Conservation (phyloP, 2,329 filamentous ascomycete genomes). For the Alternaria sp. region DNA sequence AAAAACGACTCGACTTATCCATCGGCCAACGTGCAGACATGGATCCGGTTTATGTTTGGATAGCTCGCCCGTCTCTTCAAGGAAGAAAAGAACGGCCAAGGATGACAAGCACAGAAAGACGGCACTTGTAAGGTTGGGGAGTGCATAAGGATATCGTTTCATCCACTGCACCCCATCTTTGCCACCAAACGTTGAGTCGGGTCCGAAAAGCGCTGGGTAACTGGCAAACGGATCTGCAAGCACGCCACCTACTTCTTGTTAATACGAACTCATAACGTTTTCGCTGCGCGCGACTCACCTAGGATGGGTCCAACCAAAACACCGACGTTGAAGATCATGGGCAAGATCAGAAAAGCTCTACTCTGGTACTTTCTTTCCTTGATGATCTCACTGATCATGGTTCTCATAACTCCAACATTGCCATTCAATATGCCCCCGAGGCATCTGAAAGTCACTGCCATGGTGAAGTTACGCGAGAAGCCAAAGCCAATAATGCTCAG, state of each 20-base stretch:
- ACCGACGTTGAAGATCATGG: constrained; percentile 73
- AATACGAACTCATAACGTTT: constrained; percentile 2
- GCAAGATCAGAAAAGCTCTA: constrained; percentile 66
- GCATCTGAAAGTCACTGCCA: constrained; percentile 71
- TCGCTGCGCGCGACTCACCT: constrained; percentile 26
- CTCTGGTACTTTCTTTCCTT: constrained; percentile 71
- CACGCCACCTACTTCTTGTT: constrained; percentile 65
- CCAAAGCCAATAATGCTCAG: constrained; percentile 74
- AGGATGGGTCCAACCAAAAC: constrained; percentile 57
- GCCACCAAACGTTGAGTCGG: constrained; percentile 65
- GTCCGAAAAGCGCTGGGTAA: constrained; percentile 71
- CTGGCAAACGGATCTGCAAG: constrained; percentile 71
- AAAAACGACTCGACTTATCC: constrained; percentile 48
- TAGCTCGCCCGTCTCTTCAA: constrained; percentile 67
- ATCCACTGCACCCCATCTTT: constrained; percentile 70
- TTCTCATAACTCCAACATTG: constrained; percentile 78
- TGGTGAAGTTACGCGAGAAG: constrained; percentile 69
- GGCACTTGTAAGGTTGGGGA: constrained; percentile 74
- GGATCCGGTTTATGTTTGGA: constrained; percentile 53
- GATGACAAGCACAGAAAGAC: constrained; percentile 66
- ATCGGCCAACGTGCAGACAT: constrained; percentile 52
- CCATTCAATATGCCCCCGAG: constrained; percentile 75
- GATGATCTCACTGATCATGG: constrained; percentile 77
- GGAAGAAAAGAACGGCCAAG: constrained; percentile 66
- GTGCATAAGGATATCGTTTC: constrained; percentile 70